A percentile compares a stretch with the other conserved stretches of the same genome.
Evolutionary conservation across 345 rosid species (phyloP).

Genomic region (Acer negundo): DNA sequence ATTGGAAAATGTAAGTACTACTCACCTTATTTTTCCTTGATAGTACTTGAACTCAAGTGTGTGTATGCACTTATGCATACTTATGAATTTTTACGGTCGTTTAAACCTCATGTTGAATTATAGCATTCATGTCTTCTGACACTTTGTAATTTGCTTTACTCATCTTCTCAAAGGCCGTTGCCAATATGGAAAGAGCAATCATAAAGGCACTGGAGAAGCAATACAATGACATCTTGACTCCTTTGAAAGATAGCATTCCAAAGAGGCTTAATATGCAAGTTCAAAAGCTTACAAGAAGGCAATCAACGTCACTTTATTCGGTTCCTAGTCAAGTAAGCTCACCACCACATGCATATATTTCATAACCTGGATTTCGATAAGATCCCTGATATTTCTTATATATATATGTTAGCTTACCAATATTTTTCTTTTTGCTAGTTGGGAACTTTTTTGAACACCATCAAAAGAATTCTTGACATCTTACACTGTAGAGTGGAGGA

Average conservation of each 20-base stretch:
- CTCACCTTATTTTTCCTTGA: neutral
- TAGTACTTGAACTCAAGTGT: neutral
- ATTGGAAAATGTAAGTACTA: conserved; percentile 74
- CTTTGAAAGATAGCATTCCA: conserved; percentile 84
- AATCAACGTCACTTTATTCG: conserved; percentile 65
- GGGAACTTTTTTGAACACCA: conserved; percentile 83
- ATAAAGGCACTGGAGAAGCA: conserved; percentile 89
- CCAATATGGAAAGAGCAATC: conserved; percentile 80
- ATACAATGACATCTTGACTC: conserved; percentile 79
- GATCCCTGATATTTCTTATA: neutral
- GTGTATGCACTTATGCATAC: neutral
- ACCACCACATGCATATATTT: neutral
- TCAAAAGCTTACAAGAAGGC: conserved; percentile 91
- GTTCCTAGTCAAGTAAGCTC: conserved; percentile 79
- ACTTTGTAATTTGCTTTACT: conserved; percentile 5
- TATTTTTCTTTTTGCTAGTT: conserved; percentile 46
- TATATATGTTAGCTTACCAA: conserved; percentile 3
- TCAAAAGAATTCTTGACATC: conserved; percentile 90
- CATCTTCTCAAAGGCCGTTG: conserved; percentile 57
- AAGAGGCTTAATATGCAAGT: conserved; percentile 93
- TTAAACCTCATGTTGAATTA: neutral
- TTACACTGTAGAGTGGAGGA: conserved; percentile 79
- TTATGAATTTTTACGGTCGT: neutral
- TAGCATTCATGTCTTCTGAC: neutral
- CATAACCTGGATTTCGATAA: neutral